Evolutionary conservation across 2,329 filamentous ascomycete species (phyloP).

Genomic region (Gyromitra esculenta): DNA sequence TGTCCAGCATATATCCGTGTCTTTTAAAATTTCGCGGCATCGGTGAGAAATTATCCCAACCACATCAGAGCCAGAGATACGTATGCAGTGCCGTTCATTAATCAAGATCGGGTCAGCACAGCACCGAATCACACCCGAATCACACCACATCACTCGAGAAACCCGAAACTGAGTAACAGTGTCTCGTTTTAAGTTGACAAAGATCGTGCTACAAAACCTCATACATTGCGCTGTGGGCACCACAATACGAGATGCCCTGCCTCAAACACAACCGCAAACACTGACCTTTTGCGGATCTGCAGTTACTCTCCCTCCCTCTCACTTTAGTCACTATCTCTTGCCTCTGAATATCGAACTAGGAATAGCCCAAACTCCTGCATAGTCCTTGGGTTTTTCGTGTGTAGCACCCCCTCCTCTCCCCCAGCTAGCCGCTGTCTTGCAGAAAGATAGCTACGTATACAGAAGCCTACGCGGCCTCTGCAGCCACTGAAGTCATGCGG

Average conservation of each 20-base stretch:
- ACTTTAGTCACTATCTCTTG: background rate
- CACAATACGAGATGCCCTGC: background rate
- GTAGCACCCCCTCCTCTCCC: too few relatives aligned
- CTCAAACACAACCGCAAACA: background rate
- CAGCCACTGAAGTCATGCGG: background rate
- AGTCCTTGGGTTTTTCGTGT: background rate
- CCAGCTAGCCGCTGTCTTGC: background rate
- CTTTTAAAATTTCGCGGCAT: background rate
- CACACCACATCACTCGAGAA: background rate
- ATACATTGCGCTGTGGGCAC: background rate
- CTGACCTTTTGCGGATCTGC: background rate
- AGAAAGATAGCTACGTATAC: background rate
- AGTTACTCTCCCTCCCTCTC: background rate
- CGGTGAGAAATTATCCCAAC: background rate
- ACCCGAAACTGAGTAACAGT: background rate
- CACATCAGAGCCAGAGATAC: background rate
- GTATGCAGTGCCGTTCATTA: background rate
- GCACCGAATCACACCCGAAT: background rate
- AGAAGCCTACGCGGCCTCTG: constrained; percentile 12
- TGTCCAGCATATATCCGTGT: too few relatives aligned
- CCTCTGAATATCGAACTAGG: background rate
- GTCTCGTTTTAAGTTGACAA: background rate
- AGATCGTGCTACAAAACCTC: background rate
- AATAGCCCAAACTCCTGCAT: background rate
- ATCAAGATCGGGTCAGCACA: background rate